phyloP scores from a whole-genome alignment of 768 basidiomycete genomes.

The Cystofilobasidium ferigula region DNA sequence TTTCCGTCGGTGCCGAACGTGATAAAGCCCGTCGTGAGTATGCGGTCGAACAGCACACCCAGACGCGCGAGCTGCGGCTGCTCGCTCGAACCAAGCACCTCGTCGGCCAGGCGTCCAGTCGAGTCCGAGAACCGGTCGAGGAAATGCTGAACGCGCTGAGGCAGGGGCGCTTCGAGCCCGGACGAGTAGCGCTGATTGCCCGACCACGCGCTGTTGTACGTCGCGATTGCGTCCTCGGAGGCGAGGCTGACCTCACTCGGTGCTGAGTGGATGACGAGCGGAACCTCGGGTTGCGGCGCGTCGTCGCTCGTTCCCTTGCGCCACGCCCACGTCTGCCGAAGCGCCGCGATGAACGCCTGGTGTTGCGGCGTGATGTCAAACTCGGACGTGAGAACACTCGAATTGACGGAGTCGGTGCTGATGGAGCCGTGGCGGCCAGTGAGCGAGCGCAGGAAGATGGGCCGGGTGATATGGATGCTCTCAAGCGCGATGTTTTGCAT shows the following conservation, averaged over 20 bases:
- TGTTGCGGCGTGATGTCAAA: conserved; percentile 37
- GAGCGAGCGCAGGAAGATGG: background rate
- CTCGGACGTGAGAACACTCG: conserved; percentile 32
- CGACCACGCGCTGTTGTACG: conserved; percentile 24
- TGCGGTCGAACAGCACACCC: conserved; percentile 39
- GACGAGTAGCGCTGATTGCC: conserved; percentile 8
- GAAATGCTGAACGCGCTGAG: conserved; percentile 32
- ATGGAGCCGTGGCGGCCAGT: background rate
- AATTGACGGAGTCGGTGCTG: conserved; percentile 23
- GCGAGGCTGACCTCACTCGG: background rate
- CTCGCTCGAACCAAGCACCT: conserved; percentile 32
- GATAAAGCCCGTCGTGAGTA: conserved; percentile 34
- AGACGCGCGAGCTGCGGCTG: conserved; percentile 31
- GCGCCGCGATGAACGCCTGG: conserved; percentile 38
- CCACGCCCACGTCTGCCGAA: conserved; percentile 38
- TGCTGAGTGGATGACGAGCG: background rate
- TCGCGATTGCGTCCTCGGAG: background rate
- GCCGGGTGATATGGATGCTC: background rate
- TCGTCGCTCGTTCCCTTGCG: conserved; percentile 27
- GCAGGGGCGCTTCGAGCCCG: background rate
- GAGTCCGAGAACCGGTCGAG: conserved; percentile 35
- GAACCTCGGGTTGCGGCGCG: background rate
- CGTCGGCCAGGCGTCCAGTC: conserved; percentile 31
- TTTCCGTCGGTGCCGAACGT: conserved; percentile 1
- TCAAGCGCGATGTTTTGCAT: conserved; percentile 34